A percentile compares a stretch with the other conserved stretches of the same genome.
Evolutionary conservation across 1,139 yeast species (phyloP).

Genomic region (Yamadazyma triangularis): DNA sequence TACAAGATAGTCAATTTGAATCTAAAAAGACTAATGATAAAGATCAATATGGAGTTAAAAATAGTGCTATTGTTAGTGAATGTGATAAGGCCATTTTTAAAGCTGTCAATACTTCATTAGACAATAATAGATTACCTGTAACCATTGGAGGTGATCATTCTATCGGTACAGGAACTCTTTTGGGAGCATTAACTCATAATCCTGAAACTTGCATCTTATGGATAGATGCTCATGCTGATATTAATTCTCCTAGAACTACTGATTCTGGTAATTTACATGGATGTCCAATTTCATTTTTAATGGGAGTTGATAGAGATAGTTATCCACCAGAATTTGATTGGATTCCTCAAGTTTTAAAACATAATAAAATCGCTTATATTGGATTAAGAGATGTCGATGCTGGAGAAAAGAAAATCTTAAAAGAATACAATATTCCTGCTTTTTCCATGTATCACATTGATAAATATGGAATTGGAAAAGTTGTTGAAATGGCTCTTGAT

Average conservation of each 20-base stretch:
- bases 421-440: slow-evolving; percentile 72
- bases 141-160: slow-evolving; percentile 98
- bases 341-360: slow-evolving; percentile 76
- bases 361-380: slow-evolving; percentile 80
- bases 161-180: slow-evolving; percentile 88
- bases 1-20: slow-evolving; percentile 46
- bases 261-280: slow-evolving; percentile 94
- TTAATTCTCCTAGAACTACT: slow-evolving; percentile 85
- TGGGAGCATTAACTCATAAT: slow-evolving; percentile 72
- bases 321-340: slow-evolving; percentile 72
- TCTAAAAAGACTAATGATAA: slow-evolving; percentile 33
- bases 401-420: slow-evolving; percentile 74
- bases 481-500: slow-evolving; percentile 86
- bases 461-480: slow-evolving; percentile 87
- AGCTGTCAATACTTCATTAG: slow-evolving; percentile 50
- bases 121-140: slow-evolving; percentile 60
- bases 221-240: slow-evolving; percentile 98
- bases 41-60: slow-evolving; percentile 60
- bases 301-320: slow-evolving; percentile 65
- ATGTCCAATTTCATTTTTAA: slow-evolving; percentile 86
- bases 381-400: slow-evolving; percentile 92
- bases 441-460: slow-evolving; percentile 96
- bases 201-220: slow-evolving; percentile 90
- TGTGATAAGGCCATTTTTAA: slow-evolving; percentile 64
- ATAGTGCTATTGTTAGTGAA: slow-evolving; percentile 72